Percentiles rank a stretch among this genome's conserved stretches.
Conservation (phyloP, 371 early-diverging fungal species). For the Actinomucor elegans region DNA sequence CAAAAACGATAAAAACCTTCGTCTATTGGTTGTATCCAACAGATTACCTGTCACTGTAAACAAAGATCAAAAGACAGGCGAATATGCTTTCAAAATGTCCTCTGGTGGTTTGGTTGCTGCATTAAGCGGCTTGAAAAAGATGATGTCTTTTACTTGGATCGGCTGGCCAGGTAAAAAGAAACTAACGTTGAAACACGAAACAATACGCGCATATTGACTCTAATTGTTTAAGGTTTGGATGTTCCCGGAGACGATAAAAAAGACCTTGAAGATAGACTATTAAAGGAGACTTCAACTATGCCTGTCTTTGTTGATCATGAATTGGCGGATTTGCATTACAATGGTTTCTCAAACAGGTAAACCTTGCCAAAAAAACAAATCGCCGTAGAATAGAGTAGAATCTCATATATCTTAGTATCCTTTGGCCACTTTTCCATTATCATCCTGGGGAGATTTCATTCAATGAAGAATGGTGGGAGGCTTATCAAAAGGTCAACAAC, state of each 20-base stretch:
- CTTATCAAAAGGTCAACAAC: slow-evolving; percentile 89
- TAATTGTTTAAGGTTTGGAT: slow-evolving; percentile 63
- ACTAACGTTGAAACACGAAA: background rate
- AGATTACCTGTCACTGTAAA: slow-evolving; percentile 97
- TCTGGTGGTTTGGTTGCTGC: slow-evolving; percentile 99
- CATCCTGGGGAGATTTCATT: slow-evolving; percentile 95
- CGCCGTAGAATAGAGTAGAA: too few relatives aligned
- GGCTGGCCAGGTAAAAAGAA: slow-evolving; percentile 92
- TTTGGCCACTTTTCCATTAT: slow-evolving; percentile 99
- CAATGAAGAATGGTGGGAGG: slow-evolving; percentile 93
- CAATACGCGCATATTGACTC: background rate
- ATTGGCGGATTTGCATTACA: slow-evolving; percentile 97
- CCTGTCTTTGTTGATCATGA: slow-evolving; percentile 97
- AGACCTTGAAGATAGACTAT: slow-evolving; percentile 68
- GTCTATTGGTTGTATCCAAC: slow-evolving; percentile 99
- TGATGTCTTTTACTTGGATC: slow-evolving; percentile 98
- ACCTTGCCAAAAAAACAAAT: too few relatives aligned
- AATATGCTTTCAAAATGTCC: slow-evolving; percentile 81
- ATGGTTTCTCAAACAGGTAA: slow-evolving; percentile 97
- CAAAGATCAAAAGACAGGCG: slow-evolving; percentile 58
- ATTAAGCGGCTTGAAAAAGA: slow-evolving; percentile 89
- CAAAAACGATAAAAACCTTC: slow-evolving; percentile 41
- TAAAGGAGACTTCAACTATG: slow-evolving; percentile 84
- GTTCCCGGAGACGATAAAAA: slow-evolving; percentile 83
- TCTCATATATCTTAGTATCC: slow-evolving; percentile 49